Conservation (phyloP, 768 basidiomycete genomes). For the Podaxis sp. region DNA sequence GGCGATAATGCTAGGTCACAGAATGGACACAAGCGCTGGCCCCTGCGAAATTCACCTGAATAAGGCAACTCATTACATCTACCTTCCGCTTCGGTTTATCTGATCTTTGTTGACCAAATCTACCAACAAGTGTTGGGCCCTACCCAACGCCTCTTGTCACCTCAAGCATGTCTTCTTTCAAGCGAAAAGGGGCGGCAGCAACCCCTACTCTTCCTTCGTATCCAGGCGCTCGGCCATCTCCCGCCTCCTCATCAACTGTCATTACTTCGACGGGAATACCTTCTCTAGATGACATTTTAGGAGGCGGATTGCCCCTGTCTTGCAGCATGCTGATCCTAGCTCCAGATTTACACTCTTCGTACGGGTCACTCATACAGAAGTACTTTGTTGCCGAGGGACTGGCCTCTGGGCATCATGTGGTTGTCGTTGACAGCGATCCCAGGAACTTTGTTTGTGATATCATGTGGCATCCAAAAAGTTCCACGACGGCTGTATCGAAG, state of each 20-base stretch:
- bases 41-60: neutral
- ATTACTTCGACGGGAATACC: slow-evolving; percentile 86
- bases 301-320: slow-evolving; percentile 86
- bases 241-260: slow-evolving; percentile 53
- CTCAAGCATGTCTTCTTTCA: slow-evolving; percentile 74
- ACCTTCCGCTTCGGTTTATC: neutral
- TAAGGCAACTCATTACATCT: neutral
- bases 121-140: neutral
- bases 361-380: slow-evolving; percentile 80
- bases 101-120: neutral
- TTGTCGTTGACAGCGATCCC: slow-evolving; percentile 62
- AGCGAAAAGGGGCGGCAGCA: slow-evolving; percentile 54
- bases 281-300: slow-evolving; percentile 93
- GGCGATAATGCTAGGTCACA: neutral
- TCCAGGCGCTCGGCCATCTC: slow-evolving; percentile 57
- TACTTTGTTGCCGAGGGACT: slow-evolving; percentile 92
- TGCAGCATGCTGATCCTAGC: slow-evolving; percentile 71
- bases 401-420: slow-evolving; percentile 64
- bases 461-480: slow-evolving; percentile 70
- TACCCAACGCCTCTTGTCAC: neutral
- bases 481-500: slow-evolving; percentile 21
- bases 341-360: slow-evolving; percentile 86
- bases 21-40: neutral
- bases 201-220: slow-evolving; percentile 33
- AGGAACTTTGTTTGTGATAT: slow-evolving; percentile 62